phyloP scores from a whole-genome alignment of 169 alveolate species.

The Ichthyophthirius multifiliis region DNA sequence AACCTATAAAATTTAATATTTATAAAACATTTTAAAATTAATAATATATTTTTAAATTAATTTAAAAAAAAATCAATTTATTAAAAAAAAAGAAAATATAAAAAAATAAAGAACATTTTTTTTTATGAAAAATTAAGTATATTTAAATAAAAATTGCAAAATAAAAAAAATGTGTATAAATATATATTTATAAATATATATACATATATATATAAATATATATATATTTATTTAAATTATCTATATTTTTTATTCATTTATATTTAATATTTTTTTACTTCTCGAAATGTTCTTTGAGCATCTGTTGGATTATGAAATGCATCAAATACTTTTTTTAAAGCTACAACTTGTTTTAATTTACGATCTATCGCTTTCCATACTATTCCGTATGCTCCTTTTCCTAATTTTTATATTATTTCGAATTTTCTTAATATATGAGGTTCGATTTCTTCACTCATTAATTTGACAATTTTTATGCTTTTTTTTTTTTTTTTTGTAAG shows the following conservation, averaged over 20 bases:
- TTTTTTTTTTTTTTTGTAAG: no score
- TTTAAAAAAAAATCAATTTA: background rate
- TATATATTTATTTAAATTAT: no score
- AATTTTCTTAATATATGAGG: constrained; percentile 47
- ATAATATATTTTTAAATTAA: background rate
- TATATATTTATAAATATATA: no score
- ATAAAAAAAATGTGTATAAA: no score
- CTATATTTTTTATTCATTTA: no score
- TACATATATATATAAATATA: no score
- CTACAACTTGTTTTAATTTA: constrained; percentile 42
- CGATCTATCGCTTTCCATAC: constrained; percentile 60
- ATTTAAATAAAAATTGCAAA: no score
- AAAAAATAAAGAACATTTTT: background rate
- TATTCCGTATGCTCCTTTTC: constrained; percentile 59
- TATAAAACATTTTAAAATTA: background rate
- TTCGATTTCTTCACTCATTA: constrained; percentile 37
- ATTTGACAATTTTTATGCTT: no score
- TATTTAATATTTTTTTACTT: no score
- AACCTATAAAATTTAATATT: constrained; percentile 1
- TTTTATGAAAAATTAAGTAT: no score
- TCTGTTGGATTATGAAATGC: constrained; percentile 61
- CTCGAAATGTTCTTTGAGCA: constrained; percentile 58
- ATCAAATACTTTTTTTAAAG: constrained; percentile 55
- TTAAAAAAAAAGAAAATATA: background rate
- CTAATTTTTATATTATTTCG: constrained; percentile 26